Evolutionary conservation across 306 rosid genomes (phyloP), one percentile per base, ranked within the genome.

Genomic region (Vigna nakashimae): DNA sequence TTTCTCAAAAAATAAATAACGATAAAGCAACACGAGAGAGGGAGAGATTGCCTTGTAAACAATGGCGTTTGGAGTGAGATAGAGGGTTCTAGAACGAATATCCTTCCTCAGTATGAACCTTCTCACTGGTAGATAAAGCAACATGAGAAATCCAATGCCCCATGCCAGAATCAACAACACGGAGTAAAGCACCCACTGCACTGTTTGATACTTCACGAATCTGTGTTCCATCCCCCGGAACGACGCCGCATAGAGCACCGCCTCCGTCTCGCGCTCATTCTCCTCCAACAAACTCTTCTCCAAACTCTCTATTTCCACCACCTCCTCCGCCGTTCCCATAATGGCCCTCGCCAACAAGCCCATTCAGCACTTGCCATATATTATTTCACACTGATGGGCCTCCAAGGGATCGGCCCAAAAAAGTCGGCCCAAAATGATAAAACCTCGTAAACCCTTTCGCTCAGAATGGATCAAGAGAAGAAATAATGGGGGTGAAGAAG

Each of bases 61-160:
- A 69, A 95, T 89, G 46, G 98, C 83, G 75, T 88, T 87, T 4
- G 91, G 82, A 64, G 98, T 95, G 80, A 95, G 92, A 62, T 78
- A 88, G 66, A 95, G 97, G 65, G 69, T 92, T 77, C 91, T 82
- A 0, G 98, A 92, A 9, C 86, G 88, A 28, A 95, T 83, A 36
- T 95, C 98, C 60, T 83, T 91, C 51, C 91, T 82, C 14, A 92
- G 88, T 71, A 92, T 77, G 71, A 83, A 87, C 76, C 97, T 86
- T 64, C 97, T 83, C 15, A 94, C 74, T 0, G 97, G 97, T 8
- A 92, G 58, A 86, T 94, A 92, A 20, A 94, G 79, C 84, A 94
- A 58, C 98, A 95, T 91, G 36, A 95, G 82, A 13, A 95, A 18
- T 1, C 98, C 98, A 72, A 95, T 76, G 45, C 98, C 98, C 97